Conservation (phyloP, 495 filamentous ascomycete species). For the Aspergillus sclerotiicarbonarius region DNA sequence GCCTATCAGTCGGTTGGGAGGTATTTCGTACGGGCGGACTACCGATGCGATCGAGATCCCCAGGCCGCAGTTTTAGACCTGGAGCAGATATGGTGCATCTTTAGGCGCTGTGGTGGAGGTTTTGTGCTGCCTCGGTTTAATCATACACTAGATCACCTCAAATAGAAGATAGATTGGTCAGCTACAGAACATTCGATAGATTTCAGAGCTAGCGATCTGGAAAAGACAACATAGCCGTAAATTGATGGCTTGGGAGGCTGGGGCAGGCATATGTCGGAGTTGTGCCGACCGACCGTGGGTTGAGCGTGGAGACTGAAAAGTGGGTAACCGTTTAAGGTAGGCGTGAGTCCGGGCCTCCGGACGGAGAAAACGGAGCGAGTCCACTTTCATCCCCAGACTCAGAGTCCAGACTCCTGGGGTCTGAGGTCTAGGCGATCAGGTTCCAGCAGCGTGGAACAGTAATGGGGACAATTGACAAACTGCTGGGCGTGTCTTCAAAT, state of each 20-base stretch:
- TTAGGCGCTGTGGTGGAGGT: neutral
- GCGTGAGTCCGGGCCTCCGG: neutral
- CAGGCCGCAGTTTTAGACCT: slow-evolving; percentile 50
- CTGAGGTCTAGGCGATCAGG: neutral
- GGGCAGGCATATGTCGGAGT: neutral
- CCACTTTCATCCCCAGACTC: slow-evolving; percentile 5
- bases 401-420: slow-evolving; percentile 11
- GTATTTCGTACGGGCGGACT: slow-evolving; percentile 74
- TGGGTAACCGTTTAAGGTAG: neutral
- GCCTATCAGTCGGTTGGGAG: slow-evolving; percentile 78
- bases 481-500: neutral
- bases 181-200: neutral
- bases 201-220: neutral
- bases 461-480: neutral
- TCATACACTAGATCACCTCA: neutral
- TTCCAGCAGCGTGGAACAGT: slow-evolving; percentile 1
- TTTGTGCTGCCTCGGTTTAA: neutral
- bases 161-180: slow-evolving; percentile 1
- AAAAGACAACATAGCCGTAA: neutral
- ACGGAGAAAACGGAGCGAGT: neutral
- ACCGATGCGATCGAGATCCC: slow-evolving; percentile 75
- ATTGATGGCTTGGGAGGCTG: too few species aligned
- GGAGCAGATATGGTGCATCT: neutral
- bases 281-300: neutral
- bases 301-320: neutral